These are phyloP conservation scores for Populus trichocarpa DNA, from an alignment of 441 rosid genomes.

Conservation along the genomic window DNA sequence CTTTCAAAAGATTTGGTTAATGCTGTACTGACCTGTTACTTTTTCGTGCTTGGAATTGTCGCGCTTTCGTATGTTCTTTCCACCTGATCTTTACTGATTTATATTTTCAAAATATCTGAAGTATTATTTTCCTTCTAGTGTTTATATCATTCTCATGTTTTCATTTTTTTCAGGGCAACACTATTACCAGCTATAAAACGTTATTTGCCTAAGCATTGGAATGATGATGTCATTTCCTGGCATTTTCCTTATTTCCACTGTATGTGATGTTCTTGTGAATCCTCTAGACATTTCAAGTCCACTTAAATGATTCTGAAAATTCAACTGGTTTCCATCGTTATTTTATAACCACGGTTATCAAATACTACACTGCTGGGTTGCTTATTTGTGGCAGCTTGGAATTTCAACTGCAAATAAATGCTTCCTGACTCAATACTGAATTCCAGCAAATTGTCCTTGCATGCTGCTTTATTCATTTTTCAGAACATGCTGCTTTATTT, in stretches of 20 bases:
- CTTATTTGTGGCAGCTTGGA: background rate
- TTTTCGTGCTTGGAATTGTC: conserved; percentile 84
- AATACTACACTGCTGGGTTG: background rate
- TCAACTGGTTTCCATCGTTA: background rate
- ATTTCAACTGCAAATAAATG: background rate
- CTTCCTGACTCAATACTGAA: background rate
- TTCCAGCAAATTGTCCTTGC: background rate
- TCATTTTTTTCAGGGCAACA: conserved; percentile 63
- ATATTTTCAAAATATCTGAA: background rate
- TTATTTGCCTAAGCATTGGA: conserved; percentile 76
- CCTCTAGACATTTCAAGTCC: background rate
- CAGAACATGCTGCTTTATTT: background rate
- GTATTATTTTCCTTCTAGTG: background rate
- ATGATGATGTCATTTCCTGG: conserved; percentile 72
- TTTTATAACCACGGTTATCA: background rate
- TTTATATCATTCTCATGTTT: conserved; percentile 14
- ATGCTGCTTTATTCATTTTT: background rate
- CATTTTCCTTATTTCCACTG: conserved; percentile 73
- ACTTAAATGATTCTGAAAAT: background rate
- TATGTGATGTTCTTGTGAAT: conserved; percentile 36
- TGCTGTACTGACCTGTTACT: conserved; percentile 91
- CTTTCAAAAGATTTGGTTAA: conserved; percentile 95
- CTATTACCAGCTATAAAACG: conserved; percentile 68
- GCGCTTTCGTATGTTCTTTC: conserved; percentile 83
- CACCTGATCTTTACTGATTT: background rate